Conservation (phyloP, 768 basidiomycete species). For the Cyathus striatus region DNA sequence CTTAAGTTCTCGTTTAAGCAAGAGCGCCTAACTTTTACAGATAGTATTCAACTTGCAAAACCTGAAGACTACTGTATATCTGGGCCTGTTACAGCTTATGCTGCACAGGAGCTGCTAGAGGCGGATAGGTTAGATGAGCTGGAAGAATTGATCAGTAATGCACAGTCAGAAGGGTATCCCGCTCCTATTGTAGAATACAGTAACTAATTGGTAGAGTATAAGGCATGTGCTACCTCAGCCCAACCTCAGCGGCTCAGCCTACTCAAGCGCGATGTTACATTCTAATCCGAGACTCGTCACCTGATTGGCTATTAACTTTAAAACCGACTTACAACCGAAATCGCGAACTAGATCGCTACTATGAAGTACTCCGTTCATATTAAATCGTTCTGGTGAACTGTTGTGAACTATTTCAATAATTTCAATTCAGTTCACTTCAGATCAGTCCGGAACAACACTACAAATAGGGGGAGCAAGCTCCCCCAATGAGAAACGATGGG, state of each 20-base stretch:
- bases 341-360: background rate
- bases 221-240: background rate
- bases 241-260: no score
- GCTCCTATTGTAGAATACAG: background rate
- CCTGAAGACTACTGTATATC: background rate
- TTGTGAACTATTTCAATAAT: background rate
- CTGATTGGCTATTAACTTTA: background rate
- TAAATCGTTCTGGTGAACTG: background rate
- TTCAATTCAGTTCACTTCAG: background rate
- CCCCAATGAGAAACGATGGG: no score
- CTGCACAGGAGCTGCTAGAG: background rate
- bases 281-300: no score
- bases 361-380: background rate
- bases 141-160: background rate
- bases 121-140: background rate
- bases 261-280: no score
- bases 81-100: background rate
- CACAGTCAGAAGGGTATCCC: background rate
- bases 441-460: background rate
- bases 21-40: background rate
- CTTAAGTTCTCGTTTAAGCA: conserved; percentile 14
- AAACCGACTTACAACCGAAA: background rate
- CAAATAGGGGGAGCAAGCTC: no score
- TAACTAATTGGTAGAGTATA: background rate
- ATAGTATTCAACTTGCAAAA: background rate